These are phyloP conservation scores for Leccinum subrobustum DNA, from an alignment of 1,284 basidiomycete species.

Conservation along the genomic window DNA sequence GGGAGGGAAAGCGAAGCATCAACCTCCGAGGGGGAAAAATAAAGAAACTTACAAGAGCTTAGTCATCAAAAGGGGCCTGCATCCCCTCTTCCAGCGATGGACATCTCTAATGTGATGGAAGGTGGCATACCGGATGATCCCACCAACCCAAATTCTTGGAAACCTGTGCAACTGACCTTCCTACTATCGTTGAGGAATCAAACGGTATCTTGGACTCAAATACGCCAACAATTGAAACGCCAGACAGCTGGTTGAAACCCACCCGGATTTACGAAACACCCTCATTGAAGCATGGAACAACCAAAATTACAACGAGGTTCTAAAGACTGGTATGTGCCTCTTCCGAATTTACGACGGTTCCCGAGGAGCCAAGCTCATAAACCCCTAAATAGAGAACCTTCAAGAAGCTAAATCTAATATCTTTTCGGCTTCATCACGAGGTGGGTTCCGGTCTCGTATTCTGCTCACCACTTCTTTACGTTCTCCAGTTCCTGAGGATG, in stretches of 20 bases:
- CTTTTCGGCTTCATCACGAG: background rate
- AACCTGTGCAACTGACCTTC: no score
- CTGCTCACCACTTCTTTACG: background rate
- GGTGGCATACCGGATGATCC: no score
- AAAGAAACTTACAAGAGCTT: background rate
- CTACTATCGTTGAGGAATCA: no score
- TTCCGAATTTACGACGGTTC: background rate
- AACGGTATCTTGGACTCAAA: no score
- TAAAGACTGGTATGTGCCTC: background rate
- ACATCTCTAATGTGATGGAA: no score
- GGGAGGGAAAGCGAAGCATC: slow-evolving; percentile 13
- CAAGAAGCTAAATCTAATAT: background rate
- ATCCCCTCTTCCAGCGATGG: no score
- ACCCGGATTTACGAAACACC: background rate
- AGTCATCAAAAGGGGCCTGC: no score
- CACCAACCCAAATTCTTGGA: no score
- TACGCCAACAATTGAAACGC: no score
- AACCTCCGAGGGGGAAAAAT: background rate
- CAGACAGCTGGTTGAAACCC: no score
- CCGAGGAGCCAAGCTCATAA: background rate
- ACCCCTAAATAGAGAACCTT: background rate
- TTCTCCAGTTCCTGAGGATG: background rate
- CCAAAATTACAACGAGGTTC: background rate
- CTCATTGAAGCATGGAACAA: background rate
- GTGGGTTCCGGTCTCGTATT: background rate